Conservation (phyloP, 2,329 filamentous ascomycete species). For the Aspergillus melleus region DNA sequence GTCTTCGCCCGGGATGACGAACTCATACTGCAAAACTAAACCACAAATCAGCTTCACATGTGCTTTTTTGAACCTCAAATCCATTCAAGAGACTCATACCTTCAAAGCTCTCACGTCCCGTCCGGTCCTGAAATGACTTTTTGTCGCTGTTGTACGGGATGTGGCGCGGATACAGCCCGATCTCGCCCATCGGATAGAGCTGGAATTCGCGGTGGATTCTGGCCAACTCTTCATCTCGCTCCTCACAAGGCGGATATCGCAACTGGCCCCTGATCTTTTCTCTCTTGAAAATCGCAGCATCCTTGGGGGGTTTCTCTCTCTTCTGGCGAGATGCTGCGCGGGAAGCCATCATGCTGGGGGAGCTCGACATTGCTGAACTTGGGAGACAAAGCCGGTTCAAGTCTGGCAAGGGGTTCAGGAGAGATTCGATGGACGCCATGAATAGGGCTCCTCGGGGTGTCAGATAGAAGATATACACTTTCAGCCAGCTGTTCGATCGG, state of each 20-base stretch:
- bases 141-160: constrained; percentile 96
- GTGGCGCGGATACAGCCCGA: constrained; percentile 64
- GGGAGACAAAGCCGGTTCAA: constrained; percentile 26
- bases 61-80: background rate
- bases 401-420: constrained; percentile 63
- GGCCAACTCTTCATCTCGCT: constrained; percentile 58
- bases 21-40: constrained; percentile 66
- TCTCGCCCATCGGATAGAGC: constrained; percentile 64
- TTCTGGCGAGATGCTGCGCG: constrained; percentile 27
- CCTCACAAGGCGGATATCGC: constrained; percentile 73
- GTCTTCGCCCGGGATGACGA: constrained; percentile 67
- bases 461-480: constrained; percentile 5
- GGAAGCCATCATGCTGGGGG: constrained; percentile 41
- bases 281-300: constrained; percentile 62
- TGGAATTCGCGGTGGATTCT: constrained; percentile 63
- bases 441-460: constrained; percentile 2
- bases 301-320: constrained; percentile 63
- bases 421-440: constrained; percentile 64
- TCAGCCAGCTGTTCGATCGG: background rate
- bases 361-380: constrained; percentile 44
- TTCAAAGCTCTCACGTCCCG: constrained; percentile 83
- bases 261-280: constrained; percentile 65
- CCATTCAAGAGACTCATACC: constrained; percentile 53
- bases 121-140: constrained; percentile 83
- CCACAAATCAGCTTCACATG: constrained; percentile 2